A percentile compares a stretch with the other conserved stretches of the same genome.
Conservation (phyloP, 495 filamentous ascomycete species). For the Xylona heveae region DNA sequence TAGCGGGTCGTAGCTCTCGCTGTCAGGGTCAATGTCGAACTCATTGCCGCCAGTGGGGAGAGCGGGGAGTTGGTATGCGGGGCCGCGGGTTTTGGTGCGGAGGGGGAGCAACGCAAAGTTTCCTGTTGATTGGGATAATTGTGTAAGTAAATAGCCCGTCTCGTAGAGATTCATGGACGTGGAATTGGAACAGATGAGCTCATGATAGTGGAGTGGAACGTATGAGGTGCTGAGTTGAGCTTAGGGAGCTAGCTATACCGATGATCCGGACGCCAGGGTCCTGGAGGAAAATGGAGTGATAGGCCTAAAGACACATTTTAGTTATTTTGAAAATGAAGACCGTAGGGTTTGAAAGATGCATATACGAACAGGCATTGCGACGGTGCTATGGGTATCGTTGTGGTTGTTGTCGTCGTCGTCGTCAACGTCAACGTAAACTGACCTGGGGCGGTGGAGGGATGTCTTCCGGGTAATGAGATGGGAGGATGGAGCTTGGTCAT, state of each 20-base stretch:
- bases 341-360: background rate
- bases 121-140: conserved; percentile 22
- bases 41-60: conserved; percentile 48
- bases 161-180: too few species aligned
- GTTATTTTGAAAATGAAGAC: background rate
- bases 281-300: conserved; percentile 82
- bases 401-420: background rate
- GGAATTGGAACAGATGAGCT: conserved; percentile 2
- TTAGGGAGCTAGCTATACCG: conserved; percentile 24
- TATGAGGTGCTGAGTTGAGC: conserved; percentile 6
- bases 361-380: conserved; percentile 6
- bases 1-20: conserved; percentile 79
- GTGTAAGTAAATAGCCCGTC: too few species aligned
- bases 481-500: too few species aligned
- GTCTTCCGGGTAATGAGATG: too few species aligned
- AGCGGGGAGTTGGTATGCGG: conserved; percentile 63
- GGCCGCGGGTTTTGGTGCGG: conserved; percentile 79
- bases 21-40: conserved; percentile 55
- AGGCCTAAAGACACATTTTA: conserved; percentile 45
- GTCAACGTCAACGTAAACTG: background rate
- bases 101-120: conserved; percentile 91
- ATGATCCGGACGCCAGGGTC: conserved; percentile 49
- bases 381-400: background rate
- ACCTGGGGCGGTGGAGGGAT: too few species aligned
- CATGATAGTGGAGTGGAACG: background rate